Conservation (phyloP, 345 rosid genomes). For the Rhizophora mangle region DNA sequence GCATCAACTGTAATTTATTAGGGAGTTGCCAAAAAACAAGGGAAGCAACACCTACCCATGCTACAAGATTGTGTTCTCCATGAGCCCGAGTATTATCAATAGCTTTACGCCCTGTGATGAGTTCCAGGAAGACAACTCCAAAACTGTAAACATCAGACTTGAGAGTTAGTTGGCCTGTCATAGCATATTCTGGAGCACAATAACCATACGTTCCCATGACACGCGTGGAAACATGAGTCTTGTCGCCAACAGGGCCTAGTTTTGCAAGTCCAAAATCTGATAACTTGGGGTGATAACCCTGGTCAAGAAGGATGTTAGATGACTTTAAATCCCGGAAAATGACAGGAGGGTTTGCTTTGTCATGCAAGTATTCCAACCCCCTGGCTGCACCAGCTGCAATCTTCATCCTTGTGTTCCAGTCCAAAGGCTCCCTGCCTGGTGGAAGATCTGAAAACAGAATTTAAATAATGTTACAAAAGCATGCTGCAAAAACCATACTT, state of each 20-base stretch:
- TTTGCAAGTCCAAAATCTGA: constrained; percentile 98
- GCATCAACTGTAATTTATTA: not conserved
- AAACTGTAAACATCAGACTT: constrained; percentile 97
- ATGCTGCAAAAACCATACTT: not conserved
- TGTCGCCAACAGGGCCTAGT: constrained; percentile 96
- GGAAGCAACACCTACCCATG: constrained; percentile 64
- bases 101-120: constrained; percentile 95
- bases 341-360: constrained; percentile 95
- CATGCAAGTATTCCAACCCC: constrained; percentile 94
- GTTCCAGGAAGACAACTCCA: constrained; percentile 96
- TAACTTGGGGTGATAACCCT: constrained; percentile 85
- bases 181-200: constrained; percentile 98
- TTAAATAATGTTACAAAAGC: constrained; percentile 6
- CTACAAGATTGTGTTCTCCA: constrained; percentile 95
- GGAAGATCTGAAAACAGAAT: constrained; percentile 63
- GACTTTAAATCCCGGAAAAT: constrained; percentile 94
- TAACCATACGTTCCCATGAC: constrained; percentile 99
- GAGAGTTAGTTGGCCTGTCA: constrained; percentile 96
- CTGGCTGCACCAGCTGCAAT: constrained; percentile 99
- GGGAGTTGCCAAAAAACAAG: not conserved
- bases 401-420: constrained; percentile 97
- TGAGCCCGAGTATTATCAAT: constrained; percentile 74
- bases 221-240: constrained; percentile 96
- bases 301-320: constrained; percentile 90
- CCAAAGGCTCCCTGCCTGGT: constrained; percentile 71